A percentile compares a stretch with the other conserved stretches of the same genome.
Evolutionary conservation across 169 alveolate genomes (phyloP).

Genomic region (Amoebophrya sp.): DNA sequence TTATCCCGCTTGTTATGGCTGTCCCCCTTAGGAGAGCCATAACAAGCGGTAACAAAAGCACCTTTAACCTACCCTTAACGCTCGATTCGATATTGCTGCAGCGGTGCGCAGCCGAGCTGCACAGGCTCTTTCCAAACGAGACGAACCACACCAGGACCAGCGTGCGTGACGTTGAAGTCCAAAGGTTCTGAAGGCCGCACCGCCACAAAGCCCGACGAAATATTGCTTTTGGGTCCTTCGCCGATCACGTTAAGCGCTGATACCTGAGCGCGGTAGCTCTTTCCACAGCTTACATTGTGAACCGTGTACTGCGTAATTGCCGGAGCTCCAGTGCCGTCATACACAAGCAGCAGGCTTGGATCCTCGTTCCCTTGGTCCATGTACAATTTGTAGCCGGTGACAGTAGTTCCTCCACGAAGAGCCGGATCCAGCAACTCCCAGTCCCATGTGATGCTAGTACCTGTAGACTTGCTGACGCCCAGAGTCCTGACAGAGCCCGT

Average conservation of each 20-base stretch:
- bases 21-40: too few relatives aligned
- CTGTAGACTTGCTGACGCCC: slow-evolving; percentile 1
- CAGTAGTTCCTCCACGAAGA: neutral
- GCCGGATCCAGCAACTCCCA: slow-evolving; percentile 31
- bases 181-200: neutral
- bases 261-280: slow-evolving; percentile 31
- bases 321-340: slow-evolving; percentile 21
- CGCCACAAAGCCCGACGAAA: slow-evolving; percentile 26
- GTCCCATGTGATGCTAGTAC: slow-evolving; percentile 30
- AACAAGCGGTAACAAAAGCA: too few relatives aligned
- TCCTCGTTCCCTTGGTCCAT: slow-evolving; percentile 30
- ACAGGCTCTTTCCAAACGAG: slow-evolving; percentile 28
- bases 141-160: neutral
- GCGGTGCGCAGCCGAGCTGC: slow-evolving; percentile 10
- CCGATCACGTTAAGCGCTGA: slow-evolving; percentile 32
- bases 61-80: too few relatives aligned
- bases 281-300: slow-evolving; percentile 7
- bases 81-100: slow-evolving; percentile 6
- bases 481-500: neutral
- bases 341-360: slow-evolving; percentile 20
- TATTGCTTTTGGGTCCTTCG: slow-evolving; percentile 3
- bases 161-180: neutral
- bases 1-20: too few relatives aligned
- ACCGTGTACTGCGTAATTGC: neutral
- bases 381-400: slow-evolving; percentile 14